Evolutionary conservation across 129 eudicot species (phyloP).

Genomic region (Saposhnikovia divaricata): DNA sequence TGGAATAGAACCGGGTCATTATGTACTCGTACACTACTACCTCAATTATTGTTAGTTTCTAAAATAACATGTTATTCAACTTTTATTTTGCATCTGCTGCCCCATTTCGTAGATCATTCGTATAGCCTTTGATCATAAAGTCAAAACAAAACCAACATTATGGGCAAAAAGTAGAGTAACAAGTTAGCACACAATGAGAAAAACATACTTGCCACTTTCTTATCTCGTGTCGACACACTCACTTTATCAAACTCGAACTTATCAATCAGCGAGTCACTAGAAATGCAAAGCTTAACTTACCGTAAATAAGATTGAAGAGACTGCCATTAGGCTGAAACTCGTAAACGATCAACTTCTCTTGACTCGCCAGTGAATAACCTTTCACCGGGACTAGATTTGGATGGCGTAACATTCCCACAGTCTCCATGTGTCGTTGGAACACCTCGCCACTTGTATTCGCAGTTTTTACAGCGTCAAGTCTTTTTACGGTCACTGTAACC

Average conservation of each 20-base stretch:
- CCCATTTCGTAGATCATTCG: not conserved
- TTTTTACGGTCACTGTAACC: conserved; percentile 66
- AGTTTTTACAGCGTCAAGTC: conserved; percentile 67
- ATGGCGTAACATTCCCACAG: conserved; percentile 61
- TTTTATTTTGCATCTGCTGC: not conserved
- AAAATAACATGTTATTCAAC: not conserved
- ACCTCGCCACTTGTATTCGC: conserved; percentile 54
- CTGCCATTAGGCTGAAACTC: conserved; percentile 92
- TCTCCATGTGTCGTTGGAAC: conserved; percentile 61
- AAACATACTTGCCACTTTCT: not conserved
- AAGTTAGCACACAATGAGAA: not conserved
- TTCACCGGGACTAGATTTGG: conserved; percentile 77
- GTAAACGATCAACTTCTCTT: conserved; percentile 57
- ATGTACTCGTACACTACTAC: not conserved
- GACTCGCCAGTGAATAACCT: conserved; percentile 78
- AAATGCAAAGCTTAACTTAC: conserved; percentile 24
- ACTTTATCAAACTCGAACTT: conserved; percentile 4
- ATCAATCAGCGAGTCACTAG: conserved; percentile 16
- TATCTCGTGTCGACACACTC: conserved; percentile 6
- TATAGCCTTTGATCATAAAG: not conserved
- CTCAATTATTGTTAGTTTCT: not conserved
- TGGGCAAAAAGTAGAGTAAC: not conserved
- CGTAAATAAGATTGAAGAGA: conserved; percentile 73
- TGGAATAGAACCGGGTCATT: not conserved
- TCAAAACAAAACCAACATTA: not conserved